Evolutionary conservation across 169 alveolate species (phyloP).

Genomic region (Plasmodium ovale): DNA sequence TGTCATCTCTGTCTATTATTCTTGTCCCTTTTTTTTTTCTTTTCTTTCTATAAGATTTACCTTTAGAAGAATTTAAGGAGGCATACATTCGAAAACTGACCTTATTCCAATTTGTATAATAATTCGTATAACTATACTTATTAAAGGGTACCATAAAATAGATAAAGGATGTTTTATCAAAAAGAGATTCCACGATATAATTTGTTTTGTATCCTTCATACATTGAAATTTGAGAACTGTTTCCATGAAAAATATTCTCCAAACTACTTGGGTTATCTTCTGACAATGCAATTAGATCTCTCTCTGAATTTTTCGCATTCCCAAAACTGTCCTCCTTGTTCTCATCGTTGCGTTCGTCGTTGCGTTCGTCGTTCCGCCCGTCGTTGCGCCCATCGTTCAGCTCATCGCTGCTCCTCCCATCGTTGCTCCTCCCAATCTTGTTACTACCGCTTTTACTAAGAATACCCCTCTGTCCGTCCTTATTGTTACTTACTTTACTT

Average conservation of each 20-base stretch:
- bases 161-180: slow-evolving; percentile 66
- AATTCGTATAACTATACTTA: slow-evolving; percentile 69
- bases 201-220: slow-evolving; percentile 72
- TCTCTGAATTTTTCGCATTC: too few species aligned
- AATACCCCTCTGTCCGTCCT: not conserved
- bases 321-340: not conserved
- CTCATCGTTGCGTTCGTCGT: not conserved
- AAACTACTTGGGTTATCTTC: slow-evolving; percentile 29
- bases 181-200: slow-evolving; percentile 70
- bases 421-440: not conserved
- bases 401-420: not conserved
- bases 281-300: too few species aligned
- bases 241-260: slow-evolving; percentile 25
- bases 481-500: not conserved
- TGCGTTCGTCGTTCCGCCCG: not conserved
- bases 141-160: slow-evolving; percentile 69
- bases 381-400: not conserved
- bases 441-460: not conserved
- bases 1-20: not conserved
- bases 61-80: slow-evolving; percentile 23
- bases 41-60: slow-evolving; percentile 11
- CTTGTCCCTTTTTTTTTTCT: not conserved
- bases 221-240: slow-evolving; percentile 38
- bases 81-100: slow-evolving; percentile 71
- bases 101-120: slow-evolving; percentile 71